Percentiles rank a stretch among this genome's conserved stretches.
These are phyloP conservation scores for Alopecurus myosuroides DNA, from an alignment of 176 grass and related monocot genomes.

Conservation along the genomic window DNA sequence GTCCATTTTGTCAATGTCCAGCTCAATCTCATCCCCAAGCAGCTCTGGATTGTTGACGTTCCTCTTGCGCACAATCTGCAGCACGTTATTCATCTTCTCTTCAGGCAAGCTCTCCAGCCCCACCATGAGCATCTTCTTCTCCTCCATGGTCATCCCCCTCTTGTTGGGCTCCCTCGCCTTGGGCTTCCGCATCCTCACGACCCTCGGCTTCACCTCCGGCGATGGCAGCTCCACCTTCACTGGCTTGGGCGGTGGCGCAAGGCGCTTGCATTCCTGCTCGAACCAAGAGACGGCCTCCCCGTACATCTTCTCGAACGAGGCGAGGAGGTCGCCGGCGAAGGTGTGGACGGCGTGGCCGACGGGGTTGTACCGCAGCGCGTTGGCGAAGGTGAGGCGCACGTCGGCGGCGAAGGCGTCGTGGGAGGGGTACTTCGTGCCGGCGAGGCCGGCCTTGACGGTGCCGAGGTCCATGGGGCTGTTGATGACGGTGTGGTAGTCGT, in stretches of 20 bases:
- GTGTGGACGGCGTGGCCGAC: conserved; percentile 62
- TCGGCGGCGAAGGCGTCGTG: conserved; percentile 60
- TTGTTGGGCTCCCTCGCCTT: no score
- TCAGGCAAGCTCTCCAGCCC: conserved; percentile 66
- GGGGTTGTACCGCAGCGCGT: conserved; percentile 79
- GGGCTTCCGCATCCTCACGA: conserved; percentile 49
- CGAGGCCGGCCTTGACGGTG: conserved; percentile 53
- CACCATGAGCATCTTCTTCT: conserved; percentile 75
- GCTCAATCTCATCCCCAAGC: no score
- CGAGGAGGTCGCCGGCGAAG: conserved; percentile 60
- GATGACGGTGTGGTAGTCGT: conserved; percentile 80
- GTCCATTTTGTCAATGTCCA: no score
- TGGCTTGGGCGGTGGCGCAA: not conserved
- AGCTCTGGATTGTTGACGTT: conserved; percentile 47
- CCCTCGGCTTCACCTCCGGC: conserved; percentile 23
- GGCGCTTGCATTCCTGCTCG: conserved; percentile 44
- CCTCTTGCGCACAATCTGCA: conserved; percentile 79
- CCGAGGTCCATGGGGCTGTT: conserved; percentile 92
- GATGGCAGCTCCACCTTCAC: not conserved
- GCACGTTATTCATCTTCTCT: conserved; percentile 77
- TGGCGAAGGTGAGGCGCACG: conserved; percentile 72
- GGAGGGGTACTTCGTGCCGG: conserved; percentile 44
- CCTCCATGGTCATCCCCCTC: conserved; percentile 77
- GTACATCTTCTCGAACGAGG: no score
- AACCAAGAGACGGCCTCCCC: conserved; percentile 24